These are phyloP conservation scores for Prunus padus DNA, from an alignment of 306 rosid species.

Conservation along the genomic window DNA sequence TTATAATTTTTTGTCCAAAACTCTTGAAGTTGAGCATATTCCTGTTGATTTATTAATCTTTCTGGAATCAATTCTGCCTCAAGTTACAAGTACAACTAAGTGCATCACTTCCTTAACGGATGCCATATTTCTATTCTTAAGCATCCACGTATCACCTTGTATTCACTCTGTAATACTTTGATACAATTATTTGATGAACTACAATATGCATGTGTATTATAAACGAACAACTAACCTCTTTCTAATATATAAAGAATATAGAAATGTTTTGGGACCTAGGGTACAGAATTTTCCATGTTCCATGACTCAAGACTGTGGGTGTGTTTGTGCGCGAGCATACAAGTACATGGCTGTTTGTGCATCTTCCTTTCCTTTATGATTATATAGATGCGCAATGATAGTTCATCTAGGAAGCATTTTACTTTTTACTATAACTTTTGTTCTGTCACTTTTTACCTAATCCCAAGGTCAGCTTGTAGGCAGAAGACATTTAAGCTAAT, in stretches of 20 bases:
- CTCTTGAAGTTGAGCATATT: neutral
- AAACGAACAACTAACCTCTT: neutral
- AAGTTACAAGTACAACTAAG: neutral
- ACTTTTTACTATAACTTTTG: neutral
- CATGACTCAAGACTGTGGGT: neutral
- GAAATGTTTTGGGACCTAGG: neutral
- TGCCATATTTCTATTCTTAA: no score
- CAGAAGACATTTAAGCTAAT: constrained; percentile 7
- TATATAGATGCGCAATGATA: neutral
- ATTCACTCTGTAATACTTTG: neutral
- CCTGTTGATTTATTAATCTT: neutral
- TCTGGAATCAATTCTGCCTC: neutral
- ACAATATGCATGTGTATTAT: neutral
- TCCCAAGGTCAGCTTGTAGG: neutral
- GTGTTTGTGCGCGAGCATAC: neutral
- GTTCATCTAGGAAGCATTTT: neutral
- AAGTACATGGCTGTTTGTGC: neutral
- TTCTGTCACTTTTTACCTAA: neutral
- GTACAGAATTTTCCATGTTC: neutral
- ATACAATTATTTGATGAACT: neutral
- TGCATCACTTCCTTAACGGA: no score
- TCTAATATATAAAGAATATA: neutral
- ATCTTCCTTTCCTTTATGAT: neutral
- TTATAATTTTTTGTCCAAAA: neutral
- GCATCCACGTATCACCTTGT: neutral